Base-by-base conservation (phyloP, 441 rosid species). In the Corymbia citriodora region DNA sequence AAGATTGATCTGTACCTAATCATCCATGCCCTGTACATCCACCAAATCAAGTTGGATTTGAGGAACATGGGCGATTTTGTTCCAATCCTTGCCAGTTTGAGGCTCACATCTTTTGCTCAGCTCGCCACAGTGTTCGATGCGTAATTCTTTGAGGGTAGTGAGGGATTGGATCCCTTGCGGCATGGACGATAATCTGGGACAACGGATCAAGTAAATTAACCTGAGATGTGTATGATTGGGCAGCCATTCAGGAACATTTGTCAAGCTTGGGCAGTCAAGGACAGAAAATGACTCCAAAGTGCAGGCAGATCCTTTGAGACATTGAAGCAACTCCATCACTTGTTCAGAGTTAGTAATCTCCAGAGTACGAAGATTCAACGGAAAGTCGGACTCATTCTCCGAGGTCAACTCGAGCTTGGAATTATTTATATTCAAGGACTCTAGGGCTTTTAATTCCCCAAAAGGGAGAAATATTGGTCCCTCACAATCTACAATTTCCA, bases 301-400 rank as follows among this genome's bases (percentile, higher is more conserved):
- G 18, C 50, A 45, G 1, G 7, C 11, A 0, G 3, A 45, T 79
- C 10, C 85, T 10, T 45, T 6, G 15, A 79, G 10, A 23, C 18
- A 45, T 45, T 2, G 1, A 1, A 79, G 85, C 6, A 45, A 1
- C 53, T 79, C 52, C 53, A 45, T 23, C 29, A 45, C 85, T 79
- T 13, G 85, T 45, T 45, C 0, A 3, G 2, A 45, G 4, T 79
- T 23, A 2, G 2, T 0, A 12, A 79, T 45, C 45, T 4, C 16
- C 0, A 79, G 2, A 7, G 10, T 0, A 1, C 2, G 11, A 23
- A 79, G 85, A 79, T 2, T 23, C 10, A 13, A 12, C 4, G 53
- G 0, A 79, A 79, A 45, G 18, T 7, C 21, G 85, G 18, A 40
- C 1, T 45, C 45, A 21, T 12, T 13, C 6, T 23, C 18, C 3